Percentiles rank a stretch among this genome's conserved stretches.
phyloP scores from a whole-genome alignment of 163 green algal species.

The Chlamydomonas reinhardtii region DNA sequence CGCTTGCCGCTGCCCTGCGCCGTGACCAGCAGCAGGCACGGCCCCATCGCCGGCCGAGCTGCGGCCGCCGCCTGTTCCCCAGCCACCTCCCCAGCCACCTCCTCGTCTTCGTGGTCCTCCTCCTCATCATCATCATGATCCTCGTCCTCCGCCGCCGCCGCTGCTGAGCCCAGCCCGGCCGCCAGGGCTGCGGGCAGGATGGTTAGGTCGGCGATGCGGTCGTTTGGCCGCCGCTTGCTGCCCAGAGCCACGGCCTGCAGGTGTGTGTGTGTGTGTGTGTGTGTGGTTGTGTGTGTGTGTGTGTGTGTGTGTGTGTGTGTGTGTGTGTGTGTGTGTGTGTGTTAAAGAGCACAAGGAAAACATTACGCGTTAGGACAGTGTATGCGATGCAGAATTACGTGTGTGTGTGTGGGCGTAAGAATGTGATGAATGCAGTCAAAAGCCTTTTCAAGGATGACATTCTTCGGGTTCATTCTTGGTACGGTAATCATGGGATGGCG shows the following conservation, averaged over 20 bases:
- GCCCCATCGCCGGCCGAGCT: not conserved
- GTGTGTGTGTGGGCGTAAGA: too few species aligned
- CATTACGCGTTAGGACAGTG: too few species aligned
- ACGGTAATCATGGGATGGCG: too few species aligned
- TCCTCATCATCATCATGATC: not conserved
- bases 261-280: too few species aligned
- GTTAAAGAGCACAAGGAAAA: too few species aligned
- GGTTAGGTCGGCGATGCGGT: conserved; percentile 9
- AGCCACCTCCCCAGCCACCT: not conserved
- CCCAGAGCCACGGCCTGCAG: conserved; percentile 13
- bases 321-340: too few species aligned
- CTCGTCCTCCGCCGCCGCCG: not conserved
- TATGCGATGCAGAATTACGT: too few species aligned
- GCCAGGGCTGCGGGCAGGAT: conserved; percentile 4
- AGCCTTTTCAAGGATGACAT: too few species aligned
- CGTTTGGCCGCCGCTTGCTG: not conserved
- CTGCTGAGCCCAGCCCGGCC: not conserved
- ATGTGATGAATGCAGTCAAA: too few species aligned
- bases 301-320: too few species aligned
- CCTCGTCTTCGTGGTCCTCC: not conserved
- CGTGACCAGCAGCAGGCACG: conserved; percentile 19
- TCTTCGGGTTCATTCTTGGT: too few species aligned
- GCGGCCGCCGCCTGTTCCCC: not conserved
- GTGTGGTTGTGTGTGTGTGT: too few species aligned
- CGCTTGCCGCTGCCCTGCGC: conserved; percentile 29